Base-by-base conservation (phyloP, 106 monocot species). In the Ottelia alismoides region DNA sequence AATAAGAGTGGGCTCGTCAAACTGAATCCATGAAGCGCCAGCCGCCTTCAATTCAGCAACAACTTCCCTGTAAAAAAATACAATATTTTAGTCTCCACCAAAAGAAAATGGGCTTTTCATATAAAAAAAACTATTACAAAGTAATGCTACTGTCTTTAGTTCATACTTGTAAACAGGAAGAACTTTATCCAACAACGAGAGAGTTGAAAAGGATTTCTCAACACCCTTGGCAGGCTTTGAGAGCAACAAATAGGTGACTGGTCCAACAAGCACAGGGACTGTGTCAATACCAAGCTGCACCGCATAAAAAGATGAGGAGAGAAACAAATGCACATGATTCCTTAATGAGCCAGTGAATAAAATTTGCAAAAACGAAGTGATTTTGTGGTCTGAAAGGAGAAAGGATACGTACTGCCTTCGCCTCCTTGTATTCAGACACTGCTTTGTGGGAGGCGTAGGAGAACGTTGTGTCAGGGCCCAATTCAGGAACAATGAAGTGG, bases 391-490 rank as follows among this genome's bases (percentile, higher is more conserved):
- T n/a, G n/a, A n/a, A n/a, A n/a, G n/a, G n/a, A n/a, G n/a, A n/a
- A n/a, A n/a, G n/a, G n/a, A n/a, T n/a, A n/a, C 78, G 22, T 75
- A 87, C 86, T 61, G 79, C 68, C 49, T 92, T 92, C 7, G 92
- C 92, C 47, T 92, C 92, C 71, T 87, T 92, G 69, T 83, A 92
- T 47, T 92, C 92, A 28, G 71, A 59, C 18, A 92, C 87, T 53
- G 92, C 83, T 70, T 92, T 92, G 87, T 92, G 92, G 49, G 87
- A 87, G 25, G 87, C 60, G 56, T 92, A 92, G 51, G 83, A 66
- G 50, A 92, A 92, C 60, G 80, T 82, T n/a, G 87, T 92, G 57
- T 87, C 66, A 19, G 86, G 92, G 30, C 87, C 83, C 72, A 92
- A 70, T 47, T 92, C 92, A 65, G 92, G 92, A 30, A 92, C 92